These are phyloP conservation scores for Phytopythium oedochilum DNA, from an alignment of 352 stramenopile genomes.

Conservation along the genomic window DNA sequence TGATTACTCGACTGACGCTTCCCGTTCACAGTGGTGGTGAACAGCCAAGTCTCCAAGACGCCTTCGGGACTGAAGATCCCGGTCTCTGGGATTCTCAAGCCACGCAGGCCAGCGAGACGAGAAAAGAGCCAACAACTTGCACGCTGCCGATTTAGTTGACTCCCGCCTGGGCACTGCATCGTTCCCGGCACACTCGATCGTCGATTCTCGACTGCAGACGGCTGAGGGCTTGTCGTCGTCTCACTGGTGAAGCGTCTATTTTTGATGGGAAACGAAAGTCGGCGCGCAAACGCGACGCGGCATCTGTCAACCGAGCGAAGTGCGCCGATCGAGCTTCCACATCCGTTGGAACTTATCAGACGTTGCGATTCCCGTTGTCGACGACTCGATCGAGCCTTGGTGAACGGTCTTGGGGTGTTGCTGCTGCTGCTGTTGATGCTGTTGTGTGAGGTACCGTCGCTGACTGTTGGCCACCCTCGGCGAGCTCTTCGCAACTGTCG, in stretches of 20 bases:
- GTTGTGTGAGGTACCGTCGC: neutral
- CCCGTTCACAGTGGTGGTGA: neutral
- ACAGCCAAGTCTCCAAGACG: constrained; percentile 32
- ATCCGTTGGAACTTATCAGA: constrained; percentile 16
- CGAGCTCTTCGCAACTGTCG: neutral
- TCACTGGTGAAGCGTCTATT: neutral
- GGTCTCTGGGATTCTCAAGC: constrained; percentile 26
- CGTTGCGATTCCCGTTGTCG: neutral
- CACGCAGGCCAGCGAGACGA: constrained; percentile 13
- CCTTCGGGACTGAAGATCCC: constrained; percentile 37
- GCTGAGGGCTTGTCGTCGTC: too few species aligned
- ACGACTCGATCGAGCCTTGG: neutral
- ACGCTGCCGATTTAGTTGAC: constrained; percentile 5
- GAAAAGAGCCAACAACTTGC: constrained; percentile 33
- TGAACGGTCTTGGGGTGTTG: neutral
- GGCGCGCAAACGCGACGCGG: neutral
- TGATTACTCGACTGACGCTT: constrained; percentile 5
- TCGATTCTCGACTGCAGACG: neutral
- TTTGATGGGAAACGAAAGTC: neutral
- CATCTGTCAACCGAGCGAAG: constrained; percentile 11
- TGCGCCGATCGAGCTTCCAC: constrained; percentile 37
- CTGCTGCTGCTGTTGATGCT: neutral
- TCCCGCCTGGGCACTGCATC: neutral
- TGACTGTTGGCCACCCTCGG: neutral
- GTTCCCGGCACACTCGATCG: neutral